These are phyloP conservation scores for Boechera retrofracta DNA, from an alignment of 345 rosid species.

Conservation along the genomic window DNA sequence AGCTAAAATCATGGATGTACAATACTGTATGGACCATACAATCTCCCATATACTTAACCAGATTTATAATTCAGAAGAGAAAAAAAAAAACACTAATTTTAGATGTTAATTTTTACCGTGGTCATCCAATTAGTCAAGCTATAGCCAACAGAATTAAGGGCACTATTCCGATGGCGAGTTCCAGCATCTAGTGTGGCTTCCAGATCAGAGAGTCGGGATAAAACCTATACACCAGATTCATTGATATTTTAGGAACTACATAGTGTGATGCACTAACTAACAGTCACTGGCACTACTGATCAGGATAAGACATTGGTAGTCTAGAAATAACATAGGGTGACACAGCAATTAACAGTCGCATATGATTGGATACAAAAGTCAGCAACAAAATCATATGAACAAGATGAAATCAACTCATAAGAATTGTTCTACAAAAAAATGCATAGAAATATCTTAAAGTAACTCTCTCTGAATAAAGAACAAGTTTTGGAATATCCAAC, in stretches of 20 bases:
- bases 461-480: background rate
- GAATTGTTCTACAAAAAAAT: background rate
- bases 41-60: slow-evolving; percentile 9
- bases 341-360: slow-evolving; percentile 5
- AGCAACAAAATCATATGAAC: slow-evolving; percentile 19
- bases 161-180: slow-evolving; percentile 73
- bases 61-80: background rate
- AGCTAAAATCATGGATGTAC: slow-evolving; percentile 33
- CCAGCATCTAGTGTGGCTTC: slow-evolving; percentile 95
- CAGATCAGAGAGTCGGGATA: slow-evolving; percentile 86
- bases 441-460: slow-evolving; percentile 10
- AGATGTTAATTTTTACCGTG: slow-evolving; percentile 57
- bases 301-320: slow-evolving; percentile 27
- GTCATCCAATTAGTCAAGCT: slow-evolving; percentile 78
- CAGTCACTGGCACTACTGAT: slow-evolving; percentile 25
- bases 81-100: background rate
- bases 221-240: slow-evolving; percentile 60
- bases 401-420: slow-evolving; percentile 23
- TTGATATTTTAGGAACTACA: slow-evolving; percentile 14
- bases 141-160: slow-evolving; percentile 72
- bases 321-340: slow-evolving; percentile 24
- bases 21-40: slow-evolving; percentile 18
- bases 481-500: slow-evolving; percentile 39
- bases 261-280: slow-evolving; percentile 14
- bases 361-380: slow-evolving; percentile 15